These are phyloP conservation scores for Yamadazyma spencermartinsiae DNA, from an alignment of 1,139 yeast genomes.

Conservation along the genomic window DNA sequence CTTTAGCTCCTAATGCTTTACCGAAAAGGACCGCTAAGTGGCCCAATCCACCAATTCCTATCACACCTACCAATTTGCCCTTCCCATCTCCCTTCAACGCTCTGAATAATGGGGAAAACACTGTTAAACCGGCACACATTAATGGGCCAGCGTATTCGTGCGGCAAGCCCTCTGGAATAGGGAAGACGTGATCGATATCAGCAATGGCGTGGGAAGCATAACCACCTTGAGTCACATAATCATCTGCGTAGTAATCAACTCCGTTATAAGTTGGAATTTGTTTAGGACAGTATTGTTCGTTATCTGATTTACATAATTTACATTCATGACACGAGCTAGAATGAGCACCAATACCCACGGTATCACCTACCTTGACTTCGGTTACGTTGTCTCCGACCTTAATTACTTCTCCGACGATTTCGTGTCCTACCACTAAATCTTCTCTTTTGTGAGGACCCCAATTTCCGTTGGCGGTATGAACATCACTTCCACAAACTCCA, in stretches of 20 bases:
- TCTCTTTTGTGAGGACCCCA: slow-evolving; percentile 43
- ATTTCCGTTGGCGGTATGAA: slow-evolving; percentile 49
- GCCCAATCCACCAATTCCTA: slow-evolving; percentile 50
- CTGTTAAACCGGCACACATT: slow-evolving; percentile 69
- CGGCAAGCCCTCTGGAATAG: slow-evolving; percentile 54
- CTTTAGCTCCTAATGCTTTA: slow-evolving; percentile 43
- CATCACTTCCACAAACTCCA: slow-evolving; percentile 65
- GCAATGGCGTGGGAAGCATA: slow-evolving; percentile 59
- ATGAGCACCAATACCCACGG: slow-evolving; percentile 65
- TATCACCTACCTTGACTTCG: slow-evolving; percentile 52
- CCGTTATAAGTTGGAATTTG: slow-evolving; percentile 47
- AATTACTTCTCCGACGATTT: slow-evolving; percentile 53
- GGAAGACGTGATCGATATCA: slow-evolving; percentile 52
- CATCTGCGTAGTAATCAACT: slow-evolving; percentile 31
- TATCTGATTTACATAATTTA: slow-evolving; percentile 41
- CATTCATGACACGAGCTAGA: slow-evolving; percentile 51
- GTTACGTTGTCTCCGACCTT: slow-evolving; percentile 49
- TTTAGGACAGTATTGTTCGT: slow-evolving; percentile 53
- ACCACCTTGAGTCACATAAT: slow-evolving; percentile 57
- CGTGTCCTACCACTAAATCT: slow-evolving; percentile 45
- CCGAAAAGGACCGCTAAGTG: slow-evolving; percentile 46
- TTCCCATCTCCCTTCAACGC: slow-evolving; percentile 24
- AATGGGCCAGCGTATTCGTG: slow-evolving; percentile 58
- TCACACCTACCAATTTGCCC: slow-evolving; percentile 37
- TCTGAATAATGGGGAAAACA: slow-evolving; percentile 53